A percentile compares a stretch with the other conserved stretches of the same genome.
Evolutionary conservation across 2,329 filamentous ascomycete species (phyloP).

Genomic region (Aspergillus hortae): DNA sequence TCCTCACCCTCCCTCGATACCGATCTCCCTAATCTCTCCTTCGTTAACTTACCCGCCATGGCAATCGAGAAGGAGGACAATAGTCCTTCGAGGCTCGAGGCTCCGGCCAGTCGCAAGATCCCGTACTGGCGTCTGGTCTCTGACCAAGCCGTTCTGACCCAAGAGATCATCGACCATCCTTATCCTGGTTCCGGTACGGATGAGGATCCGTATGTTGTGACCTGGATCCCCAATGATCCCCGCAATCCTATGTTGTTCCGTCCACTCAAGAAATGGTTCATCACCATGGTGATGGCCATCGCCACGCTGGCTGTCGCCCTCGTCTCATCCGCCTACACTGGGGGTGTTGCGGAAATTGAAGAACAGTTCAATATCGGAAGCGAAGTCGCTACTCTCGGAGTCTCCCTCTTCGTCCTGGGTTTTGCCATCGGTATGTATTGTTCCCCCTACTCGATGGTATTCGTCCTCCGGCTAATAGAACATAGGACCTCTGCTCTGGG

Average conservation of each 20-base stretch:
- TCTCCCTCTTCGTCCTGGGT: constrained; percentile 46
- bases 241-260: constrained; percentile 40
- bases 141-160: constrained; percentile 32
- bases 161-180: constrained; percentile 29
- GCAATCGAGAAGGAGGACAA: constrained; percentile 19
- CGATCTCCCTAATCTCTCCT: not conserved
- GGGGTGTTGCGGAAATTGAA: constrained; percentile 35
- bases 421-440: constrained; percentile 37
- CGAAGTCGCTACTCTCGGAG: constrained; percentile 40
- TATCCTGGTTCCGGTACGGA: constrained; percentile 40
- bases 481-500: constrained; percentile 44
- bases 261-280: constrained; percentile 36
- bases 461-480: not conserved
- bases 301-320: constrained; percentile 42
- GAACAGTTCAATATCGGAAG: constrained; percentile 31
- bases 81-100: constrained; percentile 26
- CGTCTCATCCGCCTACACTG: constrained; percentile 42
- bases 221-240: constrained; percentile 42
- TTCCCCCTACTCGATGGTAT: not conserved
- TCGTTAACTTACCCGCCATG: constrained; percentile 19
- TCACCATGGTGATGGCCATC: constrained; percentile 37
- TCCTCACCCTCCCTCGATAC: not conserved
- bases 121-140: constrained; percentile 33
- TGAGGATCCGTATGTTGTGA: constrained; percentile 41
- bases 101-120: constrained; percentile 24